phyloP scores from a whole-genome alignment of 2,329 filamentous ascomycete species.

The Stromatinia cepivora region DNA sequence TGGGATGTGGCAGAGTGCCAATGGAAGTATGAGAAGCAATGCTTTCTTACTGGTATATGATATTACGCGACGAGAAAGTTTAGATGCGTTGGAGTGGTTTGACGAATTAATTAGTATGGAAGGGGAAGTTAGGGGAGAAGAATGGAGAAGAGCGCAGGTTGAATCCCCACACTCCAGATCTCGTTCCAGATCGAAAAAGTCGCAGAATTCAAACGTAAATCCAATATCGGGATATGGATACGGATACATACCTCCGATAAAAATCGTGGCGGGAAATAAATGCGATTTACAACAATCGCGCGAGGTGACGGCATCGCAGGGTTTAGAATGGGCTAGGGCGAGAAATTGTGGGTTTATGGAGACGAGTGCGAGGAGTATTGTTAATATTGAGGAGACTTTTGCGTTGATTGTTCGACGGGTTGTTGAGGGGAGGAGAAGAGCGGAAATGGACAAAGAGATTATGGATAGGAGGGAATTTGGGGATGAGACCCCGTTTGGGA shows the following conservation, averaged over 20 bases:
- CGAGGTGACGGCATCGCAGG: constrained; percentile 66
- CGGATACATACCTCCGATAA: constrained; percentile 55
- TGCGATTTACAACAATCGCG: constrained; percentile 74
- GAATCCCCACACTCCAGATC: neutral
- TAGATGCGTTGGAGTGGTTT: constrained; percentile 75
- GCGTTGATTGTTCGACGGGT: constrained; percentile 65
- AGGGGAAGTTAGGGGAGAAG: constrained; percentile 11
- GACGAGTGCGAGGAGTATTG: constrained; percentile 78
- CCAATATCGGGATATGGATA: constrained; percentile 29
- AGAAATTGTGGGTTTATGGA: constrained; percentile 85
- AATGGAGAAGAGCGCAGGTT: constrained; percentile 1
- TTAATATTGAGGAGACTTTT: constrained; percentile 89
- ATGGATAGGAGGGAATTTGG: constrained; percentile 1
- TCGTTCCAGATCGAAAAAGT: constrained; percentile 59
- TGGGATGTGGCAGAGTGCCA: constrained; percentile 67
- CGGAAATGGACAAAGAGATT: constrained; percentile 15
- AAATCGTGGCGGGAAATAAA: constrained; percentile 85
- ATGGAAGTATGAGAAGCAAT: constrained; percentile 74
- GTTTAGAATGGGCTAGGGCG: constrained; percentile 74
- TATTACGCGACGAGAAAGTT: constrained; percentile 69
- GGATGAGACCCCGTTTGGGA: neutral
- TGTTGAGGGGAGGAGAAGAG: constrained; percentile 47
- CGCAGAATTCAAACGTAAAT: constrained; percentile 51
- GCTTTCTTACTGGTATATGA: constrained; percentile 87
- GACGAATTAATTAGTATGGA: constrained; percentile 78